Base-by-base conservation (phyloP, 1,284 basidiomycete genomes). In the Pyrrhoderma lamaoense region DNA sequence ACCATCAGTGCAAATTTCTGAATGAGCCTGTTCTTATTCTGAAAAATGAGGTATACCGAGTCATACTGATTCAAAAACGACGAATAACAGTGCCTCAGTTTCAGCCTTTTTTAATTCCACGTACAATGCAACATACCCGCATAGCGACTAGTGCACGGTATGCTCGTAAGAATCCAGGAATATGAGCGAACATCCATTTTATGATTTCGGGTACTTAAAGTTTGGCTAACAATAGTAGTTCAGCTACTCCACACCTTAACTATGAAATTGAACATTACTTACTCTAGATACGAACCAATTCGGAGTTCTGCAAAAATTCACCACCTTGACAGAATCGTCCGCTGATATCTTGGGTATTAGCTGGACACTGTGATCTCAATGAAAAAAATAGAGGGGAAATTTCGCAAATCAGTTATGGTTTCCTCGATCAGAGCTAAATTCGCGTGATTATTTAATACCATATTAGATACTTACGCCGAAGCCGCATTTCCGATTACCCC, bases 401-500 rank as follows among this genome's bases (percentile, higher is more conserved):
- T 38, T 8, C 13, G 44, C n/a, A n/a, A 53, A 53, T 31, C 27
- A 31, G 27, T 31, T 11, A 5, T 5, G 27, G 11, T 31, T 11
- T 5, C 51, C 39, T 38, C 8, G 36, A 46, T 31, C 34, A 27
- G 38, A 23, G n/a, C 23, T 18, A 39, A 31, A 19, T n/a, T 9
- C 40, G 21, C 35, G n/a, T 25, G 45, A 45, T 2, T 48, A 43
- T 19, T 36, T 51, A 42, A 59, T n/a, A n/a, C 54, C 53, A 8
- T 51, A 57, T 42, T 62, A 57, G 34, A 57, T 51, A 66, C 69
- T 62, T 62, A 74, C 79, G 71, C 73, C 59, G 80, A 74, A 64
- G 77, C 80, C 2, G 80, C 82, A 58, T 82, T 82, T 18, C 81
- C 82, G 58, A 84, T 74, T 14, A 85, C 74, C 2, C 74, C 80